Evolutionary conservation across 257 asterid species (phyloP).

Genomic region (Solanum rostratum): DNA sequence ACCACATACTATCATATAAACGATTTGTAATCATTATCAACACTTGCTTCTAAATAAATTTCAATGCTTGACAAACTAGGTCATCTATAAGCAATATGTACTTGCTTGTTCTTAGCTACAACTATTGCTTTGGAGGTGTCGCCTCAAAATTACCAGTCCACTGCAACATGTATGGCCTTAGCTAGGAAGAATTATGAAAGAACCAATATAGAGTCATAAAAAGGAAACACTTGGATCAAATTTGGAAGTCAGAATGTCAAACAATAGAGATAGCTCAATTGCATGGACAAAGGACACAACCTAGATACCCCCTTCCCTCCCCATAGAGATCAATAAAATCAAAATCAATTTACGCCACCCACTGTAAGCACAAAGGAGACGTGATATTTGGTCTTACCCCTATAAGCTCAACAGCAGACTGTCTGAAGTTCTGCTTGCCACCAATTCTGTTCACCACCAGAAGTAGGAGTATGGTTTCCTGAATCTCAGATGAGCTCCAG

Average conservation of each 20-base stretch:
- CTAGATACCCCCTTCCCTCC: background rate
- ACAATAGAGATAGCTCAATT: background rate
- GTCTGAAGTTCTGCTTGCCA: constrained; percentile 83
- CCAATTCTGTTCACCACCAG: constrained; percentile 71
- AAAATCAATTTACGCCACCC: background rate
- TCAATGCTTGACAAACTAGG: background rate
- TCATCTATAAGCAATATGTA: background rate
- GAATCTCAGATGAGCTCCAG: constrained; percentile 86
- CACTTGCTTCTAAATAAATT: background rate
- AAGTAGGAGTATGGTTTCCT: constrained; percentile 56
- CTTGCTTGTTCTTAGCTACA: background rate
- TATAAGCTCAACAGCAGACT: constrained; percentile 68
- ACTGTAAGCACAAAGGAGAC: background rate
- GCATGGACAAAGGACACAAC: background rate
- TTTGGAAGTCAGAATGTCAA: background rate
- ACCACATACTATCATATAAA: background rate
- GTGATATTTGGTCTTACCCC: constrained; percentile 23
- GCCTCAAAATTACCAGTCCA: background rate
- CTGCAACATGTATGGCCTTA: background rate
- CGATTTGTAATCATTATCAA: background rate
- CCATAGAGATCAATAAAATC: background rate
- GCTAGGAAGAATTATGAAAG: background rate
- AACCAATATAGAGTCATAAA: background rate
- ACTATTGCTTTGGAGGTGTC: background rate
- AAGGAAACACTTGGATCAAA: background rate